Evolutionary conservation across 805 yeast species (phyloP).

Genomic region (Teunomyces funiuensis): DNA sequence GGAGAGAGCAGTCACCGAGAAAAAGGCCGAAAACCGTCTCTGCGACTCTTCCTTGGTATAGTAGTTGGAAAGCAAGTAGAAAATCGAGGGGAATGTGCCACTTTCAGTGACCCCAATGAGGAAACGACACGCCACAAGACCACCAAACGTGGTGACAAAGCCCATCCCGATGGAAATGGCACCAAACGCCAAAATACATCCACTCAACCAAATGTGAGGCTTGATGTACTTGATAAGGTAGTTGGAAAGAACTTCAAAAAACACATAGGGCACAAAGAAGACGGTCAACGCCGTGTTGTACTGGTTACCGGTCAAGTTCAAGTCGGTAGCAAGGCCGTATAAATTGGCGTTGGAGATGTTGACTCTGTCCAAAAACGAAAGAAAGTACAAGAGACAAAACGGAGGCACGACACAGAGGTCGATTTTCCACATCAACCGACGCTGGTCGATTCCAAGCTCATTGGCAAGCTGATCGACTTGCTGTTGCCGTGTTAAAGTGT

Average conservation of each 20-base stretch:
- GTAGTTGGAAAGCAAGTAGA: slow-evolving; percentile 66
- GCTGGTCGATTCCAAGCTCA: slow-evolving; percentile 50
- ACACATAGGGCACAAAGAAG: slow-evolving; percentile 69
- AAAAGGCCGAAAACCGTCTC: slow-evolving; percentile 66
- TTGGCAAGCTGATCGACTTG: slow-evolving; percentile 23
- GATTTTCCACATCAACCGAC: slow-evolving; percentile 58
- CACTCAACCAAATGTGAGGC: slow-evolving; percentile 65
- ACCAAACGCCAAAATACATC: slow-evolving; percentile 63
- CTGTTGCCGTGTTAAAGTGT: slow-evolving; percentile 5
- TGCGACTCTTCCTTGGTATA: slow-evolving; percentile 66
- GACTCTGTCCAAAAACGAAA: slow-evolving; percentile 78
- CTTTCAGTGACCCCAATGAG: slow-evolving; percentile 68
- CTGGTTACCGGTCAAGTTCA: slow-evolving; percentile 56
- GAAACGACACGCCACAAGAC: slow-evolving; percentile 60
- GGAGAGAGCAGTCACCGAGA: slow-evolving; percentile 69
- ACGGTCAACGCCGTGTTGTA: slow-evolving; percentile 65
- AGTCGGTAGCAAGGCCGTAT: slow-evolving; percentile 61
- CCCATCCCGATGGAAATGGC: slow-evolving; percentile 66
- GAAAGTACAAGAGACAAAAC: slow-evolving; percentile 70
- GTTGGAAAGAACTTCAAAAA: slow-evolving; percentile 66
- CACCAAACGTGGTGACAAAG: slow-evolving; percentile 56
- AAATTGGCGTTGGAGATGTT: slow-evolving; percentile 80
- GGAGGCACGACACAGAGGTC: slow-evolving; percentile 74
- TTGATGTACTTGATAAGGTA: slow-evolving; percentile 54
- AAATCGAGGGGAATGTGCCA: slow-evolving; percentile 74